These are phyloP conservation scores for Zelopaecilomyces penicillatus DNA, from an alignment of 2,329 filamentous ascomycete species.

Conservation along the genomic window DNA sequence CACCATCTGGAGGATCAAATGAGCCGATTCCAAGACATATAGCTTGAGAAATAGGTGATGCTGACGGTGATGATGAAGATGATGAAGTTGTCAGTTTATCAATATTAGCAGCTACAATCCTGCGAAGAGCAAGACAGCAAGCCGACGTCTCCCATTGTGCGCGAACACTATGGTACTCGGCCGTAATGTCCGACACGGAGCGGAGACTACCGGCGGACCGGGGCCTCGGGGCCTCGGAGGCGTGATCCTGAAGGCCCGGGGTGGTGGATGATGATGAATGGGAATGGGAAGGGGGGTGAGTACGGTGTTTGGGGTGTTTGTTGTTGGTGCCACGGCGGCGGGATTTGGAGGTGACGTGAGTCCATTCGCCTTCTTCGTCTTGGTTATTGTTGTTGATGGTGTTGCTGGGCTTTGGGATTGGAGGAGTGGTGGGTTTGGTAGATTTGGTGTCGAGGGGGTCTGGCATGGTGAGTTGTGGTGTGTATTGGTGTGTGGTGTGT, in stretches of 20 bases:
- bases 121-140: conserved; percentile 23
- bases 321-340: conserved; percentile 8
- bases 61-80: not conserved
- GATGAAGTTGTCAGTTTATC: not conserved
- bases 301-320: too few species aligned
- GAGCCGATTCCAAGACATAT: conserved; percentile 48
- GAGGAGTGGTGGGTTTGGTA: too few species aligned
- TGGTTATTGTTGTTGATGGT: conserved; percentile 5
- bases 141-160: conserved; percentile 19
- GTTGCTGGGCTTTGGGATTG: not conserved
- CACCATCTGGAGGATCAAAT: conserved; percentile 42
- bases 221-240: too few species aligned
- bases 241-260: not conserved
- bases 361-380: conserved; percentile 13
- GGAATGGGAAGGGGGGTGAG: not conserved
- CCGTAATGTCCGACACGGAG: conserved; percentile 18
- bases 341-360: conserved; percentile 18
- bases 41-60: conserved; percentile 21
- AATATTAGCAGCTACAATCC: conserved; percentile 22
- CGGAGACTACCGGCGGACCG: conserved; percentile 9
- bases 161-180: conserved; percentile 20
- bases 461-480: too few species aligned
- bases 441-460: too few species aligned
- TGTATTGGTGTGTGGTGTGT: too few species aligned
- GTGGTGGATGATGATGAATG: not conserved